Percentiles rank a stretch among this genome's conserved stretches.
phyloP scores from a whole-genome alignment of 208 protist species.

The Leishmania tropica region DNA sequence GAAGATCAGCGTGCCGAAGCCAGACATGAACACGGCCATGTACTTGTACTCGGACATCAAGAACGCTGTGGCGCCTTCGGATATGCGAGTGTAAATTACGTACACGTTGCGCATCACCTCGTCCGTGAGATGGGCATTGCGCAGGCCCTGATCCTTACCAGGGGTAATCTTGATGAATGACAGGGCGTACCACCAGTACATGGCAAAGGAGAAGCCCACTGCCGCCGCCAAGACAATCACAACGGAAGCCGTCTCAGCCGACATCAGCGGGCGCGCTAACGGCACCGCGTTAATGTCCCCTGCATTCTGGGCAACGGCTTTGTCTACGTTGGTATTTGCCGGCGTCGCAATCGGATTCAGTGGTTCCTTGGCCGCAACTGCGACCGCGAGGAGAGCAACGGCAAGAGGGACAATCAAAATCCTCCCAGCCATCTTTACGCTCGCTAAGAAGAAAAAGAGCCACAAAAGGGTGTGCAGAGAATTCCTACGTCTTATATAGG shows the following conservation, averaged over 20 bases:
- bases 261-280: constrained; percentile 34
- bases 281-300: neutral
- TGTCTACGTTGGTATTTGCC: neutral
- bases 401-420: constrained; percentile 5
- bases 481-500: neutral
- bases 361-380: neutral
- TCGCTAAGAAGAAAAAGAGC: neutral
- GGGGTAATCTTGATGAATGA: constrained; percentile 62
- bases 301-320: neutral
- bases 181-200: constrained; percentile 85
- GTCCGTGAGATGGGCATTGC: constrained; percentile 74
- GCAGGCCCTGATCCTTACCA: constrained; percentile 61
- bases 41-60: constrained; percentile 86
- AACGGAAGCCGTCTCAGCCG: constrained; percentile 29
- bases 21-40: constrained; percentile 82
- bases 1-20: constrained; percentile 76
- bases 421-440: constrained; percentile 8
- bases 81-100: constrained; percentile 79
- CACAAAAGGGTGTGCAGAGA: neutral
- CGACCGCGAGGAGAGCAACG: neutral
- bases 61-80: constrained; percentile 80
- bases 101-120: constrained; percentile 90
- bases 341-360: constrained; percentile 1
- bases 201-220: constrained; percentile 72
- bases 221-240: constrained; percentile 62